Conservation (phyloP, 306 rosid genomes). For the Cucurbita maxima region DNA sequence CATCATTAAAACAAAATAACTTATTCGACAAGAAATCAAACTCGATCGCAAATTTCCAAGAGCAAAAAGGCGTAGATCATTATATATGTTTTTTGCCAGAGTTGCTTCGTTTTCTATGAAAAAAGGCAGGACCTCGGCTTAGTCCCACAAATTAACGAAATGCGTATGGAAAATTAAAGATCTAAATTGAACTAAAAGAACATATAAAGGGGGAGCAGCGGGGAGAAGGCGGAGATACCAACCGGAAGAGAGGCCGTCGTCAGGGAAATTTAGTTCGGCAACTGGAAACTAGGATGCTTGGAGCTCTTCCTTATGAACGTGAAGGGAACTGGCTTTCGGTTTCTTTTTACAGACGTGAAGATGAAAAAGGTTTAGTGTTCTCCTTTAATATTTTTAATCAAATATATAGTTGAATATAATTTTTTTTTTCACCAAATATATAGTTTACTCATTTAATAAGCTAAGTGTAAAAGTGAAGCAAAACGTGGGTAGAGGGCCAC, state of each 20-base stretch:
- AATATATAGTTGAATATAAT: no score
- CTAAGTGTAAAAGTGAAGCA: no score
- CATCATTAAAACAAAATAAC: background rate
- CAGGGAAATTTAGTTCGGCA: background rate
- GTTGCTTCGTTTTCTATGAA: background rate
- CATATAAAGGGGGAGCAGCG: background rate
- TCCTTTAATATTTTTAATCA: no score
- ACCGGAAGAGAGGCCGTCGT: background rate
- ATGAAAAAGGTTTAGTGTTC: background rate
- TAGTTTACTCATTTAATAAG: no score
- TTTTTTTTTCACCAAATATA: background rate
- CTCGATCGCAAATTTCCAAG: background rate
- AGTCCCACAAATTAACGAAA: background rate
- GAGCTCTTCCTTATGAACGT: background rate
- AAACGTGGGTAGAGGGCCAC: no score
- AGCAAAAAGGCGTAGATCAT: background rate
- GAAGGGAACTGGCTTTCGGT: background rate
- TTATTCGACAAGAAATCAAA: background rate
- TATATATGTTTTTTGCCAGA: background rate
- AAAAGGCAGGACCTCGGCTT: background rate
- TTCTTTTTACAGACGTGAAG: background rate
- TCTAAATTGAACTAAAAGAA: background rate
- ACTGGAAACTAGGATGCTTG: background rate
- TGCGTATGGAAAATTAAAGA: background rate
- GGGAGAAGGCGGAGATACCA: background rate